Base-by-base conservation (phyloP, 2,329 filamentous ascomycete genomes). In the Stromatinia cepivora region DNA sequence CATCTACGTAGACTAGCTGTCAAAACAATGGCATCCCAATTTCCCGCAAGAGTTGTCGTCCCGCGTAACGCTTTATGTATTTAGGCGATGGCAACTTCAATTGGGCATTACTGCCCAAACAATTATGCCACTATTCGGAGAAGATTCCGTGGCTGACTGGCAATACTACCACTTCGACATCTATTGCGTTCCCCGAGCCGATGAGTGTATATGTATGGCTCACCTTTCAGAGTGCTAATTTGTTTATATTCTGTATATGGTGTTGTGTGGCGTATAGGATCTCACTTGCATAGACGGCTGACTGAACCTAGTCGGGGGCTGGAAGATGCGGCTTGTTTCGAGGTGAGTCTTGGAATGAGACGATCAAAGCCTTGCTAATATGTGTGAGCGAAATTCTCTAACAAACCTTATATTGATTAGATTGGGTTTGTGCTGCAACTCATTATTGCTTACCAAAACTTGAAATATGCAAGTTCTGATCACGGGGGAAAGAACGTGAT, bases 271-370 rank as follows among this genome's bases (percentile, higher is more conserved):
- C 28, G 34, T 31, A 39, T 63, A 64, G 39, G 36, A 63, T 68
- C 58, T 68, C 36, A 68, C 66, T 25, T 68, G 57, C 66, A 68
- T 63, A 28, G n/a, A 64, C 28, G 48, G 66, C 66, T 64, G 58
- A 56, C 46, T 57, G 25, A 57, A n/a, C 25, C 34, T 28, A 15
- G 34, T 61, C 34, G 6, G 22, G 22, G 53, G 54, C 31, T 62
- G 56, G n/a, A 36, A 52, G 45, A 25, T 15, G 56, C 25, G 22
- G 36, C 20, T 39, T 64, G 34, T 52, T 64, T 52, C n/a, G 3
- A 39, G 52, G n/a, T 42, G 25, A 56, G 9, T 57, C 50, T 65
- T 22, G 48, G 15, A 61, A 59, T 22, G 28, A 10, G 28, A n/a
- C 8, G 15, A 45, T 45, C 3, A 22, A 57, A 45, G 6, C 28